Conservation (phyloP, 805 yeast genomes). For the Peterozyma toletana region DNA sequence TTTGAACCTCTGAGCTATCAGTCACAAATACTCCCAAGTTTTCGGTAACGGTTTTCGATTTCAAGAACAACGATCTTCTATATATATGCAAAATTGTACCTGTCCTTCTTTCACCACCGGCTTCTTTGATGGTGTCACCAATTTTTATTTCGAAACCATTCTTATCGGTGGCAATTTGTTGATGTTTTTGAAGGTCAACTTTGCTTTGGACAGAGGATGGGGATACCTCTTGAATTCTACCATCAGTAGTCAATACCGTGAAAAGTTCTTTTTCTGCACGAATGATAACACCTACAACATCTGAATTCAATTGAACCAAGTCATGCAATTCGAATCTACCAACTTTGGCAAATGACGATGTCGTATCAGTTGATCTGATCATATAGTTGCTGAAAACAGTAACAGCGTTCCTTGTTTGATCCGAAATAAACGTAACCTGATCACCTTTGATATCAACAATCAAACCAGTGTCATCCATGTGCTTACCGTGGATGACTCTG, state of each 20-base stretch:
- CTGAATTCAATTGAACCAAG: conserved; percentile 80
- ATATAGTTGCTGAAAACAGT: conserved; percentile 90
- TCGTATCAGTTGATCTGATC: conserved; percentile 79
- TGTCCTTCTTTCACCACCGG: conserved; percentile 75
- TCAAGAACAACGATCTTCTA: conserved; percentile 71
- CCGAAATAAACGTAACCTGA: conserved; percentile 84
- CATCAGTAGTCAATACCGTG: conserved; percentile 75
- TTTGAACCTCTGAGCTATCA: conserved; percentile 66
- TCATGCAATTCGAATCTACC: conserved; percentile 85
- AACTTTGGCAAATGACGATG: conserved; percentile 61
- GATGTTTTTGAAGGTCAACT: conserved; percentile 54
- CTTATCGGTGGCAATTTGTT: conserved; percentile 79
- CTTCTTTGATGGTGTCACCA: conserved; percentile 91
- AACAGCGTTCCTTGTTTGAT: conserved; percentile 81
- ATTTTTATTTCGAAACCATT: conserved; percentile 78
- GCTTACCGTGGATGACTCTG: conserved; percentile 85
- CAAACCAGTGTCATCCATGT: conserved; percentile 89
- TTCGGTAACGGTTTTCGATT: conserved; percentile 72
- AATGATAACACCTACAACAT: conserved; percentile 81
- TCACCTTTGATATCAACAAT: conserved; percentile 78
- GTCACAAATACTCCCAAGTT: conserved; percentile 90
- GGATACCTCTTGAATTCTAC: conserved; percentile 60
- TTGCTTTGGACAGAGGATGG: conserved; percentile 82
- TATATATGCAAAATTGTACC: conserved; percentile 85
- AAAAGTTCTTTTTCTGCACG: conserved; percentile 85